These are phyloP conservation scores for Haplosporangium sp. DNA, from an alignment of 371 early-diverging fungal genomes.

Conservation along the genomic window DNA sequence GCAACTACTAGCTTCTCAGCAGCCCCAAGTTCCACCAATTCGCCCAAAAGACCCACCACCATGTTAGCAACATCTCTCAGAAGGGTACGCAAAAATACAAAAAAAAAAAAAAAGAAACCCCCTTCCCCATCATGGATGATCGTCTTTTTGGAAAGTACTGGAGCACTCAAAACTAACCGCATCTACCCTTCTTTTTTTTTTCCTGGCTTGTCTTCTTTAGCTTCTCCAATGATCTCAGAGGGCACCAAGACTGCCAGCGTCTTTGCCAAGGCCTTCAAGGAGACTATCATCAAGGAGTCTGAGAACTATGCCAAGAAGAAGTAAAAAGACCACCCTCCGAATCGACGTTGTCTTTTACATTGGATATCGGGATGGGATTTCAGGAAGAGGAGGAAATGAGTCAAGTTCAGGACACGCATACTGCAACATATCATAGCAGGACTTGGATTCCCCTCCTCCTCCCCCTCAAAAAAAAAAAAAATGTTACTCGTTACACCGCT, in stretches of 20 bases:
- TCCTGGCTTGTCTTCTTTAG: conserved; percentile 2
- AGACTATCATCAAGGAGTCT: conserved; percentile 54
- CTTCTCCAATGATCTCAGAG: conserved; percentile 38
- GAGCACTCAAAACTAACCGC: neutral
- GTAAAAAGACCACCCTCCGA: conserved; percentile 16
- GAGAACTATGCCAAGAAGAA: conserved; percentile 51
- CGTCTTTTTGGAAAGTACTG: neutral
- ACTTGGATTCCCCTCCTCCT: too few relatives aligned
- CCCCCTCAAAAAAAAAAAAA: neutral
- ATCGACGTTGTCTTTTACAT: neutral
- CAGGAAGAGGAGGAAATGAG: too few relatives aligned
- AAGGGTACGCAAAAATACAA: conserved; percentile 22
- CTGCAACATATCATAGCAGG: too few relatives aligned
- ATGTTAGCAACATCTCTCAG: conserved; percentile 43
- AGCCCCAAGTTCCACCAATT: conserved; percentile 53
- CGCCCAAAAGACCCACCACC: conserved; percentile 53
- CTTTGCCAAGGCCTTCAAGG: conserved; percentile 55
- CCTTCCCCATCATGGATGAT: neutral
- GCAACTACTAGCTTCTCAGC: conserved; percentile 33
- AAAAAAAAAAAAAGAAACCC: neutral
- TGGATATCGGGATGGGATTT: too few relatives aligned
- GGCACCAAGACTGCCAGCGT: conserved; percentile 40
- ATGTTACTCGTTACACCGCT: too few relatives aligned
- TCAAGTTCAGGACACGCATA: too few relatives aligned
- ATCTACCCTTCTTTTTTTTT: neutral